These are phyloP conservation scores for Suillus occidentalis DNA, from an alignment of 768 basidiomycete genomes.

Conservation along the genomic window DNA sequence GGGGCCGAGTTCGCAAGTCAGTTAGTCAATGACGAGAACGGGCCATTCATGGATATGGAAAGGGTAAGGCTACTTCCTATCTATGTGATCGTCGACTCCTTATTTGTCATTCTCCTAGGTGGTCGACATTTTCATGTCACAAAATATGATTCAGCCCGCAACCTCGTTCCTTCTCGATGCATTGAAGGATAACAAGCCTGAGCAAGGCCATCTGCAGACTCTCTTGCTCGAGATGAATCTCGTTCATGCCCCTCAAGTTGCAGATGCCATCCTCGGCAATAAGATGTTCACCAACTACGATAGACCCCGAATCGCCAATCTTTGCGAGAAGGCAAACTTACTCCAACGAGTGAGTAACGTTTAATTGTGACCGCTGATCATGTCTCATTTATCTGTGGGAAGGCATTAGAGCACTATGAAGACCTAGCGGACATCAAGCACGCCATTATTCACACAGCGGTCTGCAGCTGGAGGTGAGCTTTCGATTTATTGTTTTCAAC, in stretches of 20 bases:
- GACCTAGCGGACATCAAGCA: no score
- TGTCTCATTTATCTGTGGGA: conserved; percentile 39
- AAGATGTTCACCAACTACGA: conserved; percentile 99
- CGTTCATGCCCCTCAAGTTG: conserved; percentile 95
- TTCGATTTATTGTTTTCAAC: no score
- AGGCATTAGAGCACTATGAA: no score
- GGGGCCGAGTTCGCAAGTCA: conserved; percentile 97
- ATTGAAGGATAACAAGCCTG: no score
- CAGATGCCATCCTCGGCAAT: conserved; percentile 97
- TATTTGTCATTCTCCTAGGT: conserved; percentile 46
- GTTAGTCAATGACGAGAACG: conserved; percentile 89
- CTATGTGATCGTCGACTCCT: conserved; percentile 1
- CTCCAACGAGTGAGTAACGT: conserved; percentile 73
- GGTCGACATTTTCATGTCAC: conserved; percentile 98
- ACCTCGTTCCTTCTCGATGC: conserved; percentile 98
- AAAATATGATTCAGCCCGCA: conserved; percentile 99
- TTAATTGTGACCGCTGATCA: not conserved
- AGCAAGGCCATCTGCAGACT: conserved; percentile 95
- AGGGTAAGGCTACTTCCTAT: conserved; percentile 48
- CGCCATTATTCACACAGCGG: no score
- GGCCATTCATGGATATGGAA: conserved; percentile 92
- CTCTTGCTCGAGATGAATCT: conserved; percentile 98
- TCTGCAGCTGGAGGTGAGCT: no score
- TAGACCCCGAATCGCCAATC: conserved; percentile 92
- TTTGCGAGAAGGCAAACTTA: conserved; percentile 97